A percentile compares a stretch with the other conserved stretches of the same genome.
phyloP scores from a whole-genome alignment of 768 basidiomycete genomes.

The Psilocybe cyanescens region DNA sequence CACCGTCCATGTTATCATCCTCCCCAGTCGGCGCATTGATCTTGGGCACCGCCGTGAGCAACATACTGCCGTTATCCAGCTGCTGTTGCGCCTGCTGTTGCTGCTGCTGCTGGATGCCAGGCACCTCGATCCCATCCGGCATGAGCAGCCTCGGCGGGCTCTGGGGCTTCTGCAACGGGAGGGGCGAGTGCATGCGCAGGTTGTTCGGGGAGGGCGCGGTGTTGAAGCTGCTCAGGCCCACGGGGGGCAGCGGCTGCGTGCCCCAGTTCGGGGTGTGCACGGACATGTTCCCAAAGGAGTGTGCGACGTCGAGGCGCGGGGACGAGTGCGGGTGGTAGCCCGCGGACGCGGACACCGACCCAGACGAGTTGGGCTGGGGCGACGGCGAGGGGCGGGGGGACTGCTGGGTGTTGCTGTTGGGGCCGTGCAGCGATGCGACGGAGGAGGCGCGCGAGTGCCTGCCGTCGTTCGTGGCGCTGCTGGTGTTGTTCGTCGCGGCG shows the following conservation, averaged over 20 bases:
- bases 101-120: neutral
- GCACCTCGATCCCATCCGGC: constrained; percentile 42
- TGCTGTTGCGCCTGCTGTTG: neutral
- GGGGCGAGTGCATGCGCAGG: constrained; percentile 20
- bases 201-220: constrained; percentile 7
- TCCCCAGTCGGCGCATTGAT: constrained; percentile 67
- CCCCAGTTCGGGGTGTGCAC: constrained; percentile 70
- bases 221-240: neutral
- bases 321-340: constrained; percentile 30
- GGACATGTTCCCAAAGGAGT: constrained; percentile 62
- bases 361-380: constrained; percentile 20
- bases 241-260: constrained; percentile 45
- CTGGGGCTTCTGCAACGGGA: constrained; percentile 50
- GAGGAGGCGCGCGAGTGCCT: constrained; percentile 68
- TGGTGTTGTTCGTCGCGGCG: neutral
- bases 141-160: constrained; percentile 64
- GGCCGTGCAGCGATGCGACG: constrained; percentile 53
- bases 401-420: neutral
- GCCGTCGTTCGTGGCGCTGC: constrained; percentile 15
- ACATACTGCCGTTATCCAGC: neutral
- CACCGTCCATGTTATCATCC: constrained; percentile 18
- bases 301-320: constrained; percentile 33
- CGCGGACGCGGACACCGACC: neutral
- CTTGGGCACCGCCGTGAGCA: constrained; percentile 12
- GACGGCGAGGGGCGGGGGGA: constrained; percentile 30